Evolutionary conservation across 2,329 filamentous ascomycete species (phyloP).

Genomic region (Fonsecaea pedrosoi): DNA sequence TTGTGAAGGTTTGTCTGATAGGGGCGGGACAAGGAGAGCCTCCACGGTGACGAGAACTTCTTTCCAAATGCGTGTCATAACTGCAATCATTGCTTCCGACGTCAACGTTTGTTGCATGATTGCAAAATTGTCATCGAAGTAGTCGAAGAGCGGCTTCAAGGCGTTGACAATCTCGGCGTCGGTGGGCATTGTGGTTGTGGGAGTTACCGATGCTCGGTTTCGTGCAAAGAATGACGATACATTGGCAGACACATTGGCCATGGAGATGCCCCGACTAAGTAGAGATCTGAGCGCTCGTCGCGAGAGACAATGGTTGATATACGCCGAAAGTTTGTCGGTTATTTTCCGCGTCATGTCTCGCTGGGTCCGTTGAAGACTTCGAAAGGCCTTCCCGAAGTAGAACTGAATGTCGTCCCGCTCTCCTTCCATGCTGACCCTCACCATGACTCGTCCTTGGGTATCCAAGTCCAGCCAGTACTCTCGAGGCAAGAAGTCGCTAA

Average conservation of each 20-base stretch:
- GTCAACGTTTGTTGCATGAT: slow-evolving; percentile 98
- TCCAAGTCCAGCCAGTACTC: slow-evolving; percentile 99
- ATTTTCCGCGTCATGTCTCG: slow-evolving; percentile 98
- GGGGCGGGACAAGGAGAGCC: slow-evolving; percentile 83
- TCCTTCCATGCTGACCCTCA: slow-evolving; percentile 97
- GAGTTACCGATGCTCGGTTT: slow-evolving; percentile 50
- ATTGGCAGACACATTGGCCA: slow-evolving; percentile 76
- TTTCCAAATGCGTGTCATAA: slow-evolving; percentile 98
- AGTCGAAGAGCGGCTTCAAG: slow-evolving; percentile 82
- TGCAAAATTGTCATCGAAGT: slow-evolving; percentile 98
- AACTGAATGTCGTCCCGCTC: slow-evolving; percentile 98
- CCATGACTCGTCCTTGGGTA: slow-evolving; percentile 85
- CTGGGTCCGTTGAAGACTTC: slow-evolving; percentile 92
- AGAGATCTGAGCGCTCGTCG: slow-evolving; percentile 77
- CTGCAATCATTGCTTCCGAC: slow-evolving; percentile 93
- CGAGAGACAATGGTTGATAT: slow-evolving; percentile 89
- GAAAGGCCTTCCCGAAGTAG: slow-evolving; percentile 96
- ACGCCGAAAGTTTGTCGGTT: slow-evolving; percentile 95
- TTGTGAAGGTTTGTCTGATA: slow-evolving; percentile 90
- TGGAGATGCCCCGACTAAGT: slow-evolving; percentile 73
- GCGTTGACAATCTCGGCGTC: slow-evolving; percentile 79
- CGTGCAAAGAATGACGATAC: slow-evolving; percentile 71
- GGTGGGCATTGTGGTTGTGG: slow-evolving; percentile 63
- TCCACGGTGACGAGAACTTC: slow-evolving; percentile 94
- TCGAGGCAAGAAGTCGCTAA: slow-evolving; percentile 91